These are phyloP conservation scores for Jacaranda copaia DNA, from an alignment of 257 asterid genomes.

Conservation along the genomic window DNA sequence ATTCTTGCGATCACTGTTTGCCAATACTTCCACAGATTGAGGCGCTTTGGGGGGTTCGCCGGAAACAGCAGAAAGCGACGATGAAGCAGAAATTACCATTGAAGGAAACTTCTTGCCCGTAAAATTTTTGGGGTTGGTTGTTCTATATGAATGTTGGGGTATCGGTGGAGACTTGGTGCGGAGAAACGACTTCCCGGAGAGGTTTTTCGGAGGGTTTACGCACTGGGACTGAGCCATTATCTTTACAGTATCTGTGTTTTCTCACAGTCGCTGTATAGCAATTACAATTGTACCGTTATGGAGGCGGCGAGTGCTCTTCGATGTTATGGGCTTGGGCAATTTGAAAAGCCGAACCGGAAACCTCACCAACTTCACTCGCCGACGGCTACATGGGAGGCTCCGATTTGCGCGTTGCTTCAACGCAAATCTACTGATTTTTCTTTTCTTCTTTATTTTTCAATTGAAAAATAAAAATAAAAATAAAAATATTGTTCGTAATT, in stretches of 20 bases:
- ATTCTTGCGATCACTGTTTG: slow-evolving; percentile 51
- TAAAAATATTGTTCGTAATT: too few species aligned
- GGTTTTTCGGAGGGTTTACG: slow-evolving; percentile 58
- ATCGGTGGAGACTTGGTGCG: slow-evolving; percentile 32
- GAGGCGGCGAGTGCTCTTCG: background rate
- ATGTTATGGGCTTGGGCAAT: slow-evolving; percentile 20
- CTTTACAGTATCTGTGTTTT: background rate
- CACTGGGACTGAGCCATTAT: slow-evolving; percentile 50
- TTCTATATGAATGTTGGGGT: slow-evolving; percentile 29
- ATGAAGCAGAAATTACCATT: slow-evolving; percentile 52
- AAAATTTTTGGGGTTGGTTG: slow-evolving; percentile 21
- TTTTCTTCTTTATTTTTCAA: too few species aligned
- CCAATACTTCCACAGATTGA: slow-evolving; percentile 44
- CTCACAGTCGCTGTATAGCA: background rate
- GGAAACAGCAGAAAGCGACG: slow-evolving; percentile 45
- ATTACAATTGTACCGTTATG: background rate
- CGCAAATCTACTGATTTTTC: too few species aligned
- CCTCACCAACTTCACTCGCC: too few species aligned
- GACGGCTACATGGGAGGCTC: too few species aligned
- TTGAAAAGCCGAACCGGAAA: background rate
- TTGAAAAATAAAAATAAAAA: too few species aligned
- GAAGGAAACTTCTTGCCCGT: slow-evolving; percentile 39
- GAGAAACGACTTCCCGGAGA: slow-evolving; percentile 33
- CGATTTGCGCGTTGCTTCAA: too few species aligned
- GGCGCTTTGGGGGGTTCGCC: slow-evolving; percentile 39